phyloP scores from a whole-genome alignment of 305 asterid species.

The Coffea humblotiana region DNA sequence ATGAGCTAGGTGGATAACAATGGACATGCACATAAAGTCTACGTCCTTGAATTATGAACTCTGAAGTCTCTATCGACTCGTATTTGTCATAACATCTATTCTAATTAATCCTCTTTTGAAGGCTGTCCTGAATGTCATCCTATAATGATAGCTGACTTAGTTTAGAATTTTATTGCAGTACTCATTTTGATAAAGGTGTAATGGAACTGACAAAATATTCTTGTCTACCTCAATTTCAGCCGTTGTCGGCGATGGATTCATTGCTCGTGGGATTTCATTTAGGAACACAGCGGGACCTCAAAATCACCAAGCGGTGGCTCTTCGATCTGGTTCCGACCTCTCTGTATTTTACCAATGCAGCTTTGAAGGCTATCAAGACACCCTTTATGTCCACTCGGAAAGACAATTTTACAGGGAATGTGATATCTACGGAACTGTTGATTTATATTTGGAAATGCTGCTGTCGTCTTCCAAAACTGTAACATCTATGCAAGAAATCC shows the following conservation, averaged over 20 bases:
- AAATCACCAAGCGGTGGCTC: conserved; percentile 81
- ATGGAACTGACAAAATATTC: background rate
- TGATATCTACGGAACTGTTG: conserved; percentile 75
- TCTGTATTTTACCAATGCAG: conserved; percentile 81
- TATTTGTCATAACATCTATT: background rate
- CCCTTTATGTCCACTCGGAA: conserved; percentile 66
- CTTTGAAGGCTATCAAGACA: conserved; percentile 89
- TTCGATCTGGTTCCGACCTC: conserved; percentile 76
- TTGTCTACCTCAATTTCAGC: conserved; percentile 34
- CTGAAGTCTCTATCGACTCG: background rate
- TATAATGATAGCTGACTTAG: too few species aligned
- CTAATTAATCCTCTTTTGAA: background rate
- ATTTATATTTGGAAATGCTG: conserved; percentile 87
- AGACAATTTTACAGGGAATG: conserved; percentile 78
- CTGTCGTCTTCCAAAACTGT: conserved; percentile 75
- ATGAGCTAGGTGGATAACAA: background rate
- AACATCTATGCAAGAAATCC: conserved; percentile 68
- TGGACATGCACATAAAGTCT: background rate
- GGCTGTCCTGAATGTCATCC: background rate
- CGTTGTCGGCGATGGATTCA: conserved; percentile 78
- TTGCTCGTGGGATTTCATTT: conserved; percentile 71
- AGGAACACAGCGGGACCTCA: conserved; percentile 72
- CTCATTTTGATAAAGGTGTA: background rate
- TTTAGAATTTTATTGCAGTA: too few species aligned
- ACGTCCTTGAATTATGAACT: background rate